Conservation (phyloP, 169 alveolate genomes). For the Plasmodium vinckei region DNA sequence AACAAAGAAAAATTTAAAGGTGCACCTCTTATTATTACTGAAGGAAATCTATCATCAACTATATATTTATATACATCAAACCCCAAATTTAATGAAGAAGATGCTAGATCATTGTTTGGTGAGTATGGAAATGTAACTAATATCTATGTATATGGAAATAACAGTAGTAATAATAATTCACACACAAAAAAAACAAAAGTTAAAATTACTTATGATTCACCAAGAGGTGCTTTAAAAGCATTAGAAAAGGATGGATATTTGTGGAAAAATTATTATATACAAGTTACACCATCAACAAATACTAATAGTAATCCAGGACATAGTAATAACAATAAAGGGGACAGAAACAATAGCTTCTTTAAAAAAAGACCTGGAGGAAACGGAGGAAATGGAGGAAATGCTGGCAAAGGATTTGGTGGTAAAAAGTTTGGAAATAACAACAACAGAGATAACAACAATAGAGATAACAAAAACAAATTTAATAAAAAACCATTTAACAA, state of each 20-base stretch:
- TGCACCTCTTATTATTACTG: slow-evolving; percentile 5
- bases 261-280: slow-evolving; percentile 18
- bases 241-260: slow-evolving; percentile 42
- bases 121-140: slow-evolving; percentile 24
- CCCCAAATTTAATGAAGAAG: slow-evolving; percentile 7
- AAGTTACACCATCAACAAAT: slow-evolving; percentile 3
- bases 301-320: neutral
- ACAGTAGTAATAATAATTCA: neutral
- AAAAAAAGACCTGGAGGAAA: slow-evolving; percentile 10
- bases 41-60: neutral
- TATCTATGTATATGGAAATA: neutral
- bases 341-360: slow-evolving; percentile 5
- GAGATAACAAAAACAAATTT: neutral
- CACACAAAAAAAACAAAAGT: neutral
- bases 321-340: slow-evolving; percentile 10
- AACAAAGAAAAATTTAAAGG: slow-evolving; percentile 35
- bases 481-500: slow-evolving; percentile 52
- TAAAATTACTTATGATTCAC: slow-evolving; percentile 12
- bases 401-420: neutral
- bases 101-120: slow-evolving; percentile 9
- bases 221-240: slow-evolving; percentile 27
- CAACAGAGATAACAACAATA: neutral
- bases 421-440: slow-evolving; percentile 28
- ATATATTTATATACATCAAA: neutral
- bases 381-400: neutral